Conservation (phyloP, 1,284 basidiomycete species). For the Tilletia indica region DNA sequence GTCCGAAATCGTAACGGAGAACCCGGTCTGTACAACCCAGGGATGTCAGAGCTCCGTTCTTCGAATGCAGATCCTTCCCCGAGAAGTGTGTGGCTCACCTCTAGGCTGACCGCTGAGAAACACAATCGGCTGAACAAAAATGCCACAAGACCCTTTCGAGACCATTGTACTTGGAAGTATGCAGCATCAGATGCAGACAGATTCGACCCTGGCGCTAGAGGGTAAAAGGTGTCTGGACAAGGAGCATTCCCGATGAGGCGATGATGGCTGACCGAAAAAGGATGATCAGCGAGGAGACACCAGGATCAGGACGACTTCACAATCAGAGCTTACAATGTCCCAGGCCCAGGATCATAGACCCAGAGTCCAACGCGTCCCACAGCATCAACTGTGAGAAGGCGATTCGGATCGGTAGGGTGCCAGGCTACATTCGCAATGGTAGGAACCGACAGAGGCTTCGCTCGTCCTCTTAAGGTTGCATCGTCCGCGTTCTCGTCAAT, state of each 20-base stretch:
- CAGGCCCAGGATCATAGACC: slow-evolving; percentile 6
- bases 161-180: neutral
- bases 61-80: neutral
- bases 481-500: neutral
- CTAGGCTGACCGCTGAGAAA: neutral
- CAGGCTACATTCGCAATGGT: neutral
- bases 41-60: neutral
- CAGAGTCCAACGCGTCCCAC: neutral
- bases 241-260: neutral
- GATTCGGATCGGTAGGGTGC: slow-evolving; percentile 9
- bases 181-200: neutral
- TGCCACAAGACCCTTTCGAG: neutral
- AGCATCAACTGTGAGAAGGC: slow-evolving; percentile 10
- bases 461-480: neutral
- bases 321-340: neutral
- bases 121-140: neutral
- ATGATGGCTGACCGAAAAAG: neutral
- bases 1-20: neutral
- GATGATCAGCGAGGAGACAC: no score
- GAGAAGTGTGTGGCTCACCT: neutral
- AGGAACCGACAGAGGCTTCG: neutral
- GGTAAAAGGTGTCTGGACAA: neutral
- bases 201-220: neutral
- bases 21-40: neutral
- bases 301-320: no score